These are phyloP conservation scores for Brachypodium distachyon DNA, from an alignment of 202 grass and related monocot species.

Conservation along the genomic window DNA sequence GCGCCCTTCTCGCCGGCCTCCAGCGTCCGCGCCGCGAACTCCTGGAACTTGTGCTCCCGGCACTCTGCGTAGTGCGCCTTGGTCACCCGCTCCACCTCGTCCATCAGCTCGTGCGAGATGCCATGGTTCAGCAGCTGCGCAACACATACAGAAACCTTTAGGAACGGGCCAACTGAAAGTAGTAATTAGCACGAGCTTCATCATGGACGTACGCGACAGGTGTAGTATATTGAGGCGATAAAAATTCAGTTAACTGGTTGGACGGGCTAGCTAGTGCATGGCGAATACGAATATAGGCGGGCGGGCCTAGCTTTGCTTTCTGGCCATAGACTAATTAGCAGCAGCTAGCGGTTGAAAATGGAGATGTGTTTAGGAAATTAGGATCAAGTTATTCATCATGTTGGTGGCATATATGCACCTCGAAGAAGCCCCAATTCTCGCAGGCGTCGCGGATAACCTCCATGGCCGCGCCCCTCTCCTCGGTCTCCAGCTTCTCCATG, in stretches of 20 bases:
- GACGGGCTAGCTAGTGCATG: too few species aligned
- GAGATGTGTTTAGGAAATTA: too few species aligned
- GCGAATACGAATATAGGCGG: too few species aligned
- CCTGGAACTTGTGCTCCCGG: constrained; percentile 46
- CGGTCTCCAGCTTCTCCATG: constrained; percentile 54
- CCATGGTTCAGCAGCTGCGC: constrained; percentile 77
- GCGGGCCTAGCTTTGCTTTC: too few species aligned
- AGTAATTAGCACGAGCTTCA: not conserved
- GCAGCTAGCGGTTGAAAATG: too few species aligned
- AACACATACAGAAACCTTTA: not conserved
- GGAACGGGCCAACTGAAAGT: too few species aligned
- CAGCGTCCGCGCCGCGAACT: constrained; percentile 48
- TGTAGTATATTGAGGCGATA: too few species aligned
- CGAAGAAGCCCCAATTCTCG: constrained; percentile 93
- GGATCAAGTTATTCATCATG: too few species aligned
- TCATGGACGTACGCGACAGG: too few species aligned
- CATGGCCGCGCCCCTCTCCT: constrained; percentile 50
- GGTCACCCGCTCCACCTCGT: constrained; percentile 76
- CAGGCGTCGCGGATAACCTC: constrained; percentile 57
- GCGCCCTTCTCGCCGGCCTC: constrained; percentile 36
- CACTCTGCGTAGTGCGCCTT: constrained; percentile 58
- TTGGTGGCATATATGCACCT: constrained; percentile 34
- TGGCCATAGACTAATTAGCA: too few species aligned
- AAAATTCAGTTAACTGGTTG: too few species aligned
- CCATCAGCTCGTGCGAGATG: constrained; percentile 73